Percentiles rank a stretch among this genome's conserved stretches.
Evolutionary conservation across 129 eudicot species (phyloP).

Genomic region (Flaveria trinervia): DNA sequence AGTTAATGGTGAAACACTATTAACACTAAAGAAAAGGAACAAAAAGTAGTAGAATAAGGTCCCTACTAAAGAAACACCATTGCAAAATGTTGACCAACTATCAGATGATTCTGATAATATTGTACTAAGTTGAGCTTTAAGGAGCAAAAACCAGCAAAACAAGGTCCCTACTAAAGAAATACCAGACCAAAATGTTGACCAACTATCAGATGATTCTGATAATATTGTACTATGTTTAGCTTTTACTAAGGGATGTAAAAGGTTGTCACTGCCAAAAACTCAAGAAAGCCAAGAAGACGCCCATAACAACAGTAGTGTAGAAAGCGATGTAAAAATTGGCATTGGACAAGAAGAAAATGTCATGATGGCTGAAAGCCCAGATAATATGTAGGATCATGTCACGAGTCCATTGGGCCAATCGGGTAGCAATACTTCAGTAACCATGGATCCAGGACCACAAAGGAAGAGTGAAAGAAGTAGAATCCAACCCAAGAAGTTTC

Average conservation of each 20-base stretch:
- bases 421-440: too few relatives aligned
- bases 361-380: conserved; percentile 20
- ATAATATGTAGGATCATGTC: conserved; percentile 31
- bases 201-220: conserved; percentile 46
- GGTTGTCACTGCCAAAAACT: conserved; percentile 28
- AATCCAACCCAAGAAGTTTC: too few relatives aligned
- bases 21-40: conserved; percentile 63
- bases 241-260: conserved; percentile 32
- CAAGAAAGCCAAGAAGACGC: conserved; percentile 15
- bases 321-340: conserved; percentile 29
- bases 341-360: conserved; percentile 21
- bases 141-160: conserved; percentile 53
- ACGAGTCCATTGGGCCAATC: too few relatives aligned
- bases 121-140: conserved; percentile 51
- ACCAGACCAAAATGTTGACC: conserved; percentile 30
- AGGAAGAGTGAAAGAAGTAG: too few relatives aligned
- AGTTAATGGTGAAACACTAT: conserved; percentile 56
- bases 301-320: conserved; percentile 20
- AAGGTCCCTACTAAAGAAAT: conserved; percentile 28
- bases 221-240: conserved; percentile 56
- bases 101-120: conserved; percentile 57
- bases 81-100: conserved; percentile 30
- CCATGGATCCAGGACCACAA: too few relatives aligned
- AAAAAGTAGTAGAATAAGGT: conserved; percentile 39
- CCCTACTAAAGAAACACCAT: conserved; percentile 30